Conservation (phyloP, 106 monocot genomes). For the Hemerocallis citrina region DNA sequence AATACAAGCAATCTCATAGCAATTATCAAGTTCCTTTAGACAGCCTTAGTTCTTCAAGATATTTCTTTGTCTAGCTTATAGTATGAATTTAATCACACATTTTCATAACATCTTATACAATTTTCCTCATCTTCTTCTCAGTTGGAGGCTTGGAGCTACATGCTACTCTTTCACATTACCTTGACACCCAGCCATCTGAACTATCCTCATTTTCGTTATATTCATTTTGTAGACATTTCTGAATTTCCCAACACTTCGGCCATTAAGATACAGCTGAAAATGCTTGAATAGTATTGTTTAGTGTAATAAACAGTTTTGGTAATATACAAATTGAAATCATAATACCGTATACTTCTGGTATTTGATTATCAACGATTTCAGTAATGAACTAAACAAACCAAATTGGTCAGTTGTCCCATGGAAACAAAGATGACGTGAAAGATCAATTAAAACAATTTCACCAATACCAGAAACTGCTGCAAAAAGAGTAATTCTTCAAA, state of each 20-base stretch:
- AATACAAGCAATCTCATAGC: background rate
- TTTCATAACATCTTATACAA: background rate
- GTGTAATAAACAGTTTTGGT: background rate
- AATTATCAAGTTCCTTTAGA: background rate
- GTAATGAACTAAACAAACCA: background rate
- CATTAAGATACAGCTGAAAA: background rate
- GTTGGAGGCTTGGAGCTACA: too few species aligned
- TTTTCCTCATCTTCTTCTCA: background rate
- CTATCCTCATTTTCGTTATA: background rate
- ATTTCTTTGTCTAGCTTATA: background rate
- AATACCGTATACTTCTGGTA: background rate
- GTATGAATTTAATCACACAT: background rate
- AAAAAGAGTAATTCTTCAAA: too few species aligned
- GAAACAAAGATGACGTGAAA: too few species aligned
- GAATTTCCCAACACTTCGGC: background rate
- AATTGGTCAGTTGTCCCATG: background rate
- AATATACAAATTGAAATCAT: background rate
- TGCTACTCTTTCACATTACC: too few species aligned
- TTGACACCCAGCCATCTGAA: background rate
- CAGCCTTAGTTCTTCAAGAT: background rate
- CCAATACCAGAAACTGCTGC: too few species aligned
- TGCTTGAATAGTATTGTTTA: background rate
- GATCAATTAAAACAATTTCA: too few species aligned
- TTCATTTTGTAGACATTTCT: background rate
- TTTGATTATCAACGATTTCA: background rate